These are phyloP conservation scores for Cyclotella baltica DNA, from an alignment of 108 stramenopile species.

Conservation along the genomic window DNA sequence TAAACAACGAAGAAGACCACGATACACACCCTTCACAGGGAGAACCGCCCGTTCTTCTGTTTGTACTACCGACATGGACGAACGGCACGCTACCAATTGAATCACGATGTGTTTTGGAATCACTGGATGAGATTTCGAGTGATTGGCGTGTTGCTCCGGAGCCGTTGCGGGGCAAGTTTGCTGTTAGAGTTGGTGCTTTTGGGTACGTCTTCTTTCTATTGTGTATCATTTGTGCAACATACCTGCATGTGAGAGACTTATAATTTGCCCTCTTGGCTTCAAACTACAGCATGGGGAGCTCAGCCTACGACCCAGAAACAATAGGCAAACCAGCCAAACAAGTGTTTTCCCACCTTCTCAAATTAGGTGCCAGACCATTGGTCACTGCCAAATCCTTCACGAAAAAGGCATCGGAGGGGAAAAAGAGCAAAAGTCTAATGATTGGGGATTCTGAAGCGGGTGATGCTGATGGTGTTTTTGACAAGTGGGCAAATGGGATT, in stretches of 20 bases:
- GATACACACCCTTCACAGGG: not conserved
- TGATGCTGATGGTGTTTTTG: conserved; percentile 59
- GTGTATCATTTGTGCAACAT: not conserved
- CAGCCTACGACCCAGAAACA: conserved; percentile 76
- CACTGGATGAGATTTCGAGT: conserved; percentile 67
- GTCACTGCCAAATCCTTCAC: conserved; percentile 25
- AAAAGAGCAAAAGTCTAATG: conserved; percentile 35
- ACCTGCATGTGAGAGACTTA: not conserved
- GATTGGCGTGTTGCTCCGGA: conserved; percentile 89
- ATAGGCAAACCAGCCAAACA: conserved; percentile 85
- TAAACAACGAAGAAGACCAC: conserved; percentile 72
- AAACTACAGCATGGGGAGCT: conserved; percentile 86
- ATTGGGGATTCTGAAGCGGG: conserved; percentile 85
- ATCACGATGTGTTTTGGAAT: conserved; percentile 52
- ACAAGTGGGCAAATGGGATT: conserved; percentile 55
- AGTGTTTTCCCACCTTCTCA: conserved; percentile 58
- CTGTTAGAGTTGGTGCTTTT: not conserved
- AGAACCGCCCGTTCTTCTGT: conserved; percentile 56
- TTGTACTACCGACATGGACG: conserved; percentile 83
- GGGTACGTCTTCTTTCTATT: conserved; percentile 23
- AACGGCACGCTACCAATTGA: conserved; percentile 73
- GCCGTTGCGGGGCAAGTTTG: conserved; percentile 23
- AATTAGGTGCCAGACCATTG: conserved; percentile 69
- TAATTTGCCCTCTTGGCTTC: not conserved
- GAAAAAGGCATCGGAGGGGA: conserved; percentile 32